Conservation (phyloP, 371 early-diverging fungal genomes). For the Capillidium heterosporum region DNA sequence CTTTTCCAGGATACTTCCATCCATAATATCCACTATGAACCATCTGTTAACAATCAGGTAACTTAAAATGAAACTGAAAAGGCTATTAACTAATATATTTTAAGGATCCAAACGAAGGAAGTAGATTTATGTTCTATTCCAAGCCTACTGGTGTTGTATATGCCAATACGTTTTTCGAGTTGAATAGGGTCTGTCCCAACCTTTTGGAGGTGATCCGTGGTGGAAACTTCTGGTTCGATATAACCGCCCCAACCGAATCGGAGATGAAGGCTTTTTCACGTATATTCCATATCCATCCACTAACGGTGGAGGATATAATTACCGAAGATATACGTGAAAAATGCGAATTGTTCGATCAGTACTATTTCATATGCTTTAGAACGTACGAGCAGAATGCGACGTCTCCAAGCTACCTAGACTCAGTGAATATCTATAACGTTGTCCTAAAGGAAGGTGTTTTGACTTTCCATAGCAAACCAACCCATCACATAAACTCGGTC, state of each 20-base stretch:
- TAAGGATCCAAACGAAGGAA: conserved; percentile 8
- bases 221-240: conserved; percentile 74
- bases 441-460: conserved; percentile 61
- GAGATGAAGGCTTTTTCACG: conserved; percentile 11
- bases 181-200: background rate
- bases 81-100: too few species aligned
- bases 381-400: conserved; percentile 47
- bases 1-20: background rate
- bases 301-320: conserved; percentile 80
- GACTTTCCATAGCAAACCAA: conserved; percentile 56
- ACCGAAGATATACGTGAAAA: conserved; percentile 84
- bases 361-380: conserved; percentile 79
- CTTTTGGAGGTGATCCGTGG: conserved; percentile 21
- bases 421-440: conserved; percentile 64
- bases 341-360: conserved; percentile 73
- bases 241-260: conserved; percentile 46
- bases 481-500: conserved; percentile 54
- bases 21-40: too few species aligned
- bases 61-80: background rate
- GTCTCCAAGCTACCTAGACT: conserved; percentile 43
- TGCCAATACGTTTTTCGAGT: conserved; percentile 19
- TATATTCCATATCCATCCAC: conserved; percentile 61
- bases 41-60: too few species aligned
- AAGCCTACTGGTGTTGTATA: conserved; percentile 25
- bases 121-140: conserved; percentile 32